phyloP scores from a whole-genome alignment of 805 yeast genomes.

The Candida lessepsii region DNA sequence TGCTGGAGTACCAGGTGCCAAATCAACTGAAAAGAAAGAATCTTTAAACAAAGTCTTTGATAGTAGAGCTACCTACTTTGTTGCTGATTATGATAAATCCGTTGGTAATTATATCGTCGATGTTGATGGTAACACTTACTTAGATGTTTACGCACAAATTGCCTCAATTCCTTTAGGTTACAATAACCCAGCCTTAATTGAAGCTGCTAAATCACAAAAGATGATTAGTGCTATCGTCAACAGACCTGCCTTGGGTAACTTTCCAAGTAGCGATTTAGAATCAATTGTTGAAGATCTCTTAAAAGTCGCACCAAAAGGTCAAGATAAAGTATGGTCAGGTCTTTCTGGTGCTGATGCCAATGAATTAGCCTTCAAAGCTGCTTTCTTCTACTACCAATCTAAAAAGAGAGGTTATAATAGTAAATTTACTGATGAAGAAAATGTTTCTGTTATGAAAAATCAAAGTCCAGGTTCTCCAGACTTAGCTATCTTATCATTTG shows the following conservation, averaged over 20 bases:
- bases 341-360: slow-evolving; percentile 86
- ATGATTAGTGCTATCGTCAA: slow-evolving; percentile 73
- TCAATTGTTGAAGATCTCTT: slow-evolving; percentile 51
- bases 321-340: slow-evolving; percentile 73
- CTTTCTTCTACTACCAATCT: slow-evolving; percentile 75
- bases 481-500: slow-evolving; percentile 80
- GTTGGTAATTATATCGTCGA: slow-evolving; percentile 78
- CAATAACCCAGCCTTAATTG: slow-evolving; percentile 74
- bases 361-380: slow-evolving; percentile 87
- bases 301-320: slow-evolving; percentile 77
- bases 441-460: slow-evolving; percentile 72
- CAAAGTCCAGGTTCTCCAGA: slow-evolving; percentile 87
- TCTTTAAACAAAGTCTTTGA: slow-evolving; percentile 65
- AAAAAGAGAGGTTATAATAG: slow-evolving; percentile 61
- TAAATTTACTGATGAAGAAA: slow-evolving; percentile 69
- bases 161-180: slow-evolving; percentile 85
- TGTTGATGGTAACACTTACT: slow-evolving; percentile 70
- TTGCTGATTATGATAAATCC: slow-evolving; percentile 75
- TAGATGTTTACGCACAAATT: slow-evolving; percentile 81
- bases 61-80: slow-evolving; percentile 68
- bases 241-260: slow-evolving; percentile 83
- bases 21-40: slow-evolving; percentile 50
- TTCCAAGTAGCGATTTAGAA: slow-evolving; percentile 68
- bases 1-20: slow-evolving; percentile 78
- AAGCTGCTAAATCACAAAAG: slow-evolving; percentile 66